Conservation (phyloP, 164 flowering plant genomes). For the Vitis rupestris region DNA sequence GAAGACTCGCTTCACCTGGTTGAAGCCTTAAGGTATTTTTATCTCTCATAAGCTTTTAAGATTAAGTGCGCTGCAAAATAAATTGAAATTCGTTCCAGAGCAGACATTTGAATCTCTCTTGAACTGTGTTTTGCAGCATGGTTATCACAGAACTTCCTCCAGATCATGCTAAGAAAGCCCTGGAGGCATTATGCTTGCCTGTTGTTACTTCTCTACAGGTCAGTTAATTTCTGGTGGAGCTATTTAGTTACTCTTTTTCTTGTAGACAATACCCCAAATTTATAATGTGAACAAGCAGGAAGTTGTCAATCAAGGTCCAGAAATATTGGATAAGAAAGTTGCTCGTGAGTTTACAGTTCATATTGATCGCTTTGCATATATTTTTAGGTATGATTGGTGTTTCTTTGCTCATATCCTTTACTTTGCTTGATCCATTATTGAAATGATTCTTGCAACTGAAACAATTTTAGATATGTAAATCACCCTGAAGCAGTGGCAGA, state of each 20-base stretch:
- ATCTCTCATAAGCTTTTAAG: neutral
- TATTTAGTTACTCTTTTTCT: neutral
- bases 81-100: neutral
- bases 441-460: slow-evolving; percentile 8
- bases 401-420: neutral
- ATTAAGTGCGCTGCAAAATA: neutral
- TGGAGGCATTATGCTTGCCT: slow-evolving; percentile 85
- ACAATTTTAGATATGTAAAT: slow-evolving; percentile 69
- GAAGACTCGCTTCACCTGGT: slow-evolving; percentile 92
- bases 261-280: neutral
- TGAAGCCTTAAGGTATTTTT: slow-evolving; percentile 86
- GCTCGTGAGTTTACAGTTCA: slow-evolving; percentile 89
- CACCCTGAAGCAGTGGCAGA: slow-evolving; percentile 98
- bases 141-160: slow-evolving; percentile 94
- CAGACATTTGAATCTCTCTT: neutral
- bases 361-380: slow-evolving; percentile 87
- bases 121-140: slow-evolving; percentile 52
- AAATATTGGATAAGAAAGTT: slow-evolving; percentile 55
- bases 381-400: slow-evolving; percentile 60
- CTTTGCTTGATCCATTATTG: neutral
- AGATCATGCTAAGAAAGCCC: slow-evolving; percentile 82
- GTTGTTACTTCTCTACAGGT: slow-evolving; percentile 88
- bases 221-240: slow-evolving; percentile 7
- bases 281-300: slow-evolving; percentile 51
- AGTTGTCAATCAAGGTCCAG: slow-evolving; percentile 72